Evolutionary conservation across 2,329 filamentous ascomycete species (phyloP), one percentile per base, ranked within the genome.

Genomic region (Clathrospora elynae): DNA sequence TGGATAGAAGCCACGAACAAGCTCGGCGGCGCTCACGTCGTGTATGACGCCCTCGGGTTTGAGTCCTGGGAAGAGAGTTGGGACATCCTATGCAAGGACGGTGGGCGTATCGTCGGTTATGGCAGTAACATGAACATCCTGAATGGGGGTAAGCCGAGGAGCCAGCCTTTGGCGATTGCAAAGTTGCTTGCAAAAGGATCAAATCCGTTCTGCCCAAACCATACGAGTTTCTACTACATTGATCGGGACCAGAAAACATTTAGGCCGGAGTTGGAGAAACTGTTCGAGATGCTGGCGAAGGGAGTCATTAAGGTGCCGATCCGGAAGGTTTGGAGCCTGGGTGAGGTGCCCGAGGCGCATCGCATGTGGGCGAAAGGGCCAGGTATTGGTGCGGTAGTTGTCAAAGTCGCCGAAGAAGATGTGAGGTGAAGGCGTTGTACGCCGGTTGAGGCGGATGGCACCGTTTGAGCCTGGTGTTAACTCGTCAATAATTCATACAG

Each of bases 11-110:
- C 62, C 4, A 77, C 79, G 72, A 70, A 72, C 31, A 61, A 53
- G 5, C 51, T 74, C 6, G 77, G 76, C 8, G 76, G 77, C 13
- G 76, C 69, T 0, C 70, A 78, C 38, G 71, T 70, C 13, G 72
- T 77, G 13, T 78, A 75, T 32, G 78, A 79, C 17, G 65, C 77
- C 0, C 71, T 79, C 3, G 76, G 76, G 25, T 78, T 74, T 49
- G 74, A 78, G 47, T 76, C 74, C 46, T 79, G 68, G 53, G 75
- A 78, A 43, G 76, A 79, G 53, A 75, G 72, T 8, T 79, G 70
- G 63, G 61, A 63, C 3, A 75, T 78, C 25, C 64, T 79, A 2
- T 53, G 52, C 2, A 49, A 34, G 5, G 62, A 56, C n/a, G 75
- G 74, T n/a, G 57, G 63, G 0, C 53, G 61, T 70, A 23, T 67